Evolutionary conservation across 208 protist genomes (phyloP), one percentile per base, ranked within the genome.

Genomic region (Wallacemonas collosoma): DNA sequence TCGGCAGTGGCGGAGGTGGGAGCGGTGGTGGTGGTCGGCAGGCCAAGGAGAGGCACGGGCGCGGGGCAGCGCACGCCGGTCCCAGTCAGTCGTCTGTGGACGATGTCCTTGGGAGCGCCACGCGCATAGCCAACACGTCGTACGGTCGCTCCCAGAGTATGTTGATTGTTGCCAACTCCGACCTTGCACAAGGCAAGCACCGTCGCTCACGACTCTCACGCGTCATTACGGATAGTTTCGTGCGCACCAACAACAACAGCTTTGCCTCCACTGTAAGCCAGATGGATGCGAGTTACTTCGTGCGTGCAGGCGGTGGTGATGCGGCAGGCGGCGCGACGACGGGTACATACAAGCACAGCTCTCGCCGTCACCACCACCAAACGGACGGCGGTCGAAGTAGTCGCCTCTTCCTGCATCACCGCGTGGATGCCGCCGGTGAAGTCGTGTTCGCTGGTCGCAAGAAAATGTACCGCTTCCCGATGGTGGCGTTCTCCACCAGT

Each of bases 391-490:
- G 7, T n/a, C 12, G 38, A 3, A 61, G 53, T 17, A 62, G 53
- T n/a, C 68, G 39, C 9, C 79, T 70, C 7, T 70, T 54, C 36
- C 72, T 65, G 43, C 51, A 65, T 17, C 64, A 69, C 48, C 71
- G 47, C 26, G 72, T 96, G 39, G 80, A 74, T 70, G 77, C 87
- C 3, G 67, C 83, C 1, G 92, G 92, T 7, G 92, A 96, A 72
- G 85, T 95, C 60, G 72, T 94, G 44, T 96, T 90, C 76, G 87
- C 84, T 11, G 89, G 89, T 54, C 93, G 91, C 67, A 77, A 77
- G 26, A 89, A 94, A 73, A 56, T 91, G 35, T 96, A 93, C 79
- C 87, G 88, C 58, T 96, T 96, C 78, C 81, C 86, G 17, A 65
- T 81, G 2, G 57, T 81, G 15, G 85, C 86, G 38, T 72, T 96